These are phyloP conservation scores for Choiromyces venosus DNA, from an alignment of 495 filamentous ascomycete species.

Conservation along the genomic window DNA sequence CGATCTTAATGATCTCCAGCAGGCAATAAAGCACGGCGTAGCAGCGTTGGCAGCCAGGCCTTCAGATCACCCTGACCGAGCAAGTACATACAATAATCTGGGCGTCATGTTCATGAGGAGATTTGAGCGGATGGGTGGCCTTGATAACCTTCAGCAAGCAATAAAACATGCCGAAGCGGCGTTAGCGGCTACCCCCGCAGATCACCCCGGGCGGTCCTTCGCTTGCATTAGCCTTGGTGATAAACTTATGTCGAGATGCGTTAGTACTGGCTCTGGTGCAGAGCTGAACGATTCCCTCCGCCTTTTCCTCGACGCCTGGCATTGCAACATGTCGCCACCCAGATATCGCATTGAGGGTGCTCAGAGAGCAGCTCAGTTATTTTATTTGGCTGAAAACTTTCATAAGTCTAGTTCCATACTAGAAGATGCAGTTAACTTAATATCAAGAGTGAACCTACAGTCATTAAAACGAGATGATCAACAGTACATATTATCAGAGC, in stretches of 20 bases:
- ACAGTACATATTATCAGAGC: neutral
- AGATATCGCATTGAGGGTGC: neutral
- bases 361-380: neutral
- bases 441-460: neutral
- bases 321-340: neutral
- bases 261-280: too few relatives aligned
- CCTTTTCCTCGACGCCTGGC: neutral
- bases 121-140: conserved; percentile 1
- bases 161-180: neutral
- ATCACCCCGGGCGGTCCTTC: neutral
- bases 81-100: too few relatives aligned
- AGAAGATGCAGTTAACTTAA: neutral
- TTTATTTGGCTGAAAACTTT: neutral
- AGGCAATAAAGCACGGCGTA: neutral
- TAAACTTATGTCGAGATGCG: neutral
- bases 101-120: too few relatives aligned
- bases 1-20: conserved; percentile 5
- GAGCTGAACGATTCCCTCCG: too few relatives aligned
- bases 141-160: neutral
- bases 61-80: conserved; percentile 6
- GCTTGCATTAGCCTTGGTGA: neutral
- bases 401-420: neutral
- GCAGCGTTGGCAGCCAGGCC: conserved; percentile 8
- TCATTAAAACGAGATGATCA: neutral
- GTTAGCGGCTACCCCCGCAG: neutral